Evolutionary conservation across 2,329 filamentous ascomycete species (phyloP).

Genomic region (Capronia coronata): DNA sequence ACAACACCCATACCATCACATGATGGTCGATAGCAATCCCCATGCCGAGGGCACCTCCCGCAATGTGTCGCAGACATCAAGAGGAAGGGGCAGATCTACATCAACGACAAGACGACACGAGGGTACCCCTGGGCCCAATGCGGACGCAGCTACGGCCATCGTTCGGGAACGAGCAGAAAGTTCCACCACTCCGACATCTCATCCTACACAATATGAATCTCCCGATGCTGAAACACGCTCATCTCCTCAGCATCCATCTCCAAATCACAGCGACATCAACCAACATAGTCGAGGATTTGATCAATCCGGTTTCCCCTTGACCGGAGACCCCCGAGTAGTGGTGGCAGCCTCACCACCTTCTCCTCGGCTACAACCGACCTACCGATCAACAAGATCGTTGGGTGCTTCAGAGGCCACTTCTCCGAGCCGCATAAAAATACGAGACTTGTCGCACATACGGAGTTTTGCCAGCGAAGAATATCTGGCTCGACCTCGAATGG

Average conservation of each 20-base stretch:
- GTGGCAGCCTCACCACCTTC: conserved; percentile 40
- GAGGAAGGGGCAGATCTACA: conserved; percentile 17
- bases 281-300: conserved; percentile 28
- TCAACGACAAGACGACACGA: conserved; percentile 8
- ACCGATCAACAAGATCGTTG: conserved; percentile 40
- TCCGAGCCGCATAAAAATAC: conserved; percentile 65
- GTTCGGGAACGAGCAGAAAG: conserved; percentile 8
- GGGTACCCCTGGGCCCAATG: not conserved
- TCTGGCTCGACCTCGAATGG: conserved; percentile 49
- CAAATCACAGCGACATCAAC: conserved; percentile 17
- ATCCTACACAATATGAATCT: conserved; percentile 13
- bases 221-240: conserved; percentile 9
- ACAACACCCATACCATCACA: conserved; percentile 55
- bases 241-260: conserved; percentile 10
- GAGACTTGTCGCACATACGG: conserved; percentile 85
- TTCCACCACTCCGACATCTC: conserved; percentile 12
- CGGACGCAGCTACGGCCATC: conserved; percentile 10
- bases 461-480: conserved; percentile 76
- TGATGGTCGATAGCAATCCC: conserved; percentile 52
- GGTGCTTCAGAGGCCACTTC: conserved; percentile 41
- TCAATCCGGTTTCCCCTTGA: conserved; percentile 31
- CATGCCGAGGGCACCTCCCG: conserved; percentile 19
- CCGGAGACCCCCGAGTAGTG: conserved; percentile 29
- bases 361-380: conserved; percentile 42
- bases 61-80: conserved; percentile 7